Base-by-base conservation (phyloP, 345 rosid genomes). In the Moringa oleifera region DNA sequence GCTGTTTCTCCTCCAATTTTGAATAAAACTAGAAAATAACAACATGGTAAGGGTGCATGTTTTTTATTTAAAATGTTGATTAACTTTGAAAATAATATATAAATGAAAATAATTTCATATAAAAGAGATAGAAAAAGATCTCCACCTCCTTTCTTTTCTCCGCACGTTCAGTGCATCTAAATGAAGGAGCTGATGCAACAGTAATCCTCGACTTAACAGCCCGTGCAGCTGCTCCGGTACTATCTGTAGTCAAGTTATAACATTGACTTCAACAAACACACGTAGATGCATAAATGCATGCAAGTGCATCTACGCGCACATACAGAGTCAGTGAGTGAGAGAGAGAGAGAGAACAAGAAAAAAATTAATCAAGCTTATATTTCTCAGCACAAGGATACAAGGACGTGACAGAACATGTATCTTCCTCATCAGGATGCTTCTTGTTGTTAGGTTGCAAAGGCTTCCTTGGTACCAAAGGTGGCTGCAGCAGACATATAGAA, bases 101-200 rank as follows among this genome's bases (percentile, higher is more conserved):
- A 1, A 41, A 15, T 4, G 9, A 41, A 41, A 11, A 41, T 41
- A 41, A 15, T 7, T 41, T 7, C 47, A 41, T 41, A 41, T 41
- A 18, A 11, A 52, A 63, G 21, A 17, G 36, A 18, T 55, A 58
- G 37, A 57, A n/a, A 36, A 60, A 58, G 31, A 65, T 65, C 55
- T n/a, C 49, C 53, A 92, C 98, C 98, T 92, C 98, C 63, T 36
- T 90, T 54, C 98, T 75, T 80, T 84, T 92, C 72, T 84, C 93
- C 0, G 97, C 97, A 54, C 98, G 95, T 58, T 78, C 80, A 58
- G 87, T 75, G 65, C 90, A 81, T 72, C 78, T 82, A 71, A 92
- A 87, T 22, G 72, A 67, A n/a, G 98, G 98, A 60, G 89, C 88
- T 57, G 83, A 52, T 46, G 80, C 83, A 66, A 76, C 71, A 55